Base-by-base conservation (phyloP, 2,329 filamentous ascomycete genomes). In the Trichoderma lentiforme region DNA sequence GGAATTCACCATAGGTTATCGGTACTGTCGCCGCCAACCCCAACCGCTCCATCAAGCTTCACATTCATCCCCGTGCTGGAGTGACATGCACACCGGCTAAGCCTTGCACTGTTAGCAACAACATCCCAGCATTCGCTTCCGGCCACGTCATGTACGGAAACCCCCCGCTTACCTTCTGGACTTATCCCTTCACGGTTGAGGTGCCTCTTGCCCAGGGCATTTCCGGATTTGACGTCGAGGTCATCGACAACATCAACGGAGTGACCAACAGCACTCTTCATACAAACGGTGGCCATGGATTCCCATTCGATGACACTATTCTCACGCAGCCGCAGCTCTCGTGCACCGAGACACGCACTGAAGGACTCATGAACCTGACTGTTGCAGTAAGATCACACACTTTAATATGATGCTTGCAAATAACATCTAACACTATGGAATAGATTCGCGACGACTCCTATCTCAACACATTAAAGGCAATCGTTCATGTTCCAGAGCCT, bases 211-310 rank as follows among this genome's bases (percentile, higher is more conserved):
- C 32, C 1, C 67, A 73, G 18, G 71, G 73, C 0, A 36, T 74
- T 32, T 73, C 73, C 6, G 58, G 60, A 18, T 74, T 74, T 39
- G 71, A 74, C 12, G 67, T 74, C 3, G 71, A 73, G 36, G 70
- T 72, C 6, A 34, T 71, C 32, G 72, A 72, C 47, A 73, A 66
- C 4, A 43, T 62, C n/a, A 65, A 72, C 30, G 73, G 72, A 12
- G 68, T 34, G 11, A 28, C 64, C 21, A 70, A 62, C 18, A 71
- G 47, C 21, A 74, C 66, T 8, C 11, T 71, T 24, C 58, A 74
- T 34, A 73, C 67, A 1, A 74, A 74, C 34, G 73, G 73, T 5
- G 73, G 73, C 2, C 5, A 39, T 12, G 71, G 73, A 1, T 74
- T 71, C n/a, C 73, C 71, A 3, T 74, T 73, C 32, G 71, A 74